phyloP scores from a whole-genome alignment of 805 yeast genomes.

The Yamadazyma ubonensis region DNA sequence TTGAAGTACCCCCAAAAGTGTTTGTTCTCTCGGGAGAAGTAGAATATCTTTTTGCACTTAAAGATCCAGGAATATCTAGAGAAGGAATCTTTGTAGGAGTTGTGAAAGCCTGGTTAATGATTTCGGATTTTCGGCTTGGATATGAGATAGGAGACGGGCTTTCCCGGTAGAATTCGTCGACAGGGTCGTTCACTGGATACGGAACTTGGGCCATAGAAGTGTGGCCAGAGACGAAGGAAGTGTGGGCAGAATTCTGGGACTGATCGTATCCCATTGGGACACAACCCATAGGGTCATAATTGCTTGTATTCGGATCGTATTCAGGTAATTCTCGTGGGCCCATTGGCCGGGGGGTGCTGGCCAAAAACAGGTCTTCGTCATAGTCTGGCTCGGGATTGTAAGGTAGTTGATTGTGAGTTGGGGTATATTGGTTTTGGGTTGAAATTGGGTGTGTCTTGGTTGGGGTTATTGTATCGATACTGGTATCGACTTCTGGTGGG shows the following conservation, averaged over 20 bases:
- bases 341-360: constrained; percentile 25
- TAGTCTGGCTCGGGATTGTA: background rate
- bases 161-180: background rate
- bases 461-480: background rate
- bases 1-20: too few relatives aligned
- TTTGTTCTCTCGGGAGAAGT: constrained; percentile 7
- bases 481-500: constrained; percentile 18
- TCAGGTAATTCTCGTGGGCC: constrained; percentile 42
- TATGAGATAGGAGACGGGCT: background rate
- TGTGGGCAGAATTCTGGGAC: too few relatives aligned
- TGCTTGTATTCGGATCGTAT: constrained; percentile 20
- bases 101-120: constrained; percentile 9
- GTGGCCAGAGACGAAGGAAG: too few relatives aligned
- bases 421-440: too few relatives aligned
- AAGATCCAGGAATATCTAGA: constrained; percentile 6
- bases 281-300: constrained; percentile 10
- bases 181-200: constrained; percentile 13
- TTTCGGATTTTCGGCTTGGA: constrained; percentile 10
- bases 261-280: background rate
- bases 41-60: background rate
- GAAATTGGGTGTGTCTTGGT: background rate
- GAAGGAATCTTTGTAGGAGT: constrained; percentile 16
- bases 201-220: too few relatives aligned
- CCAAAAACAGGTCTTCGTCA: background rate
- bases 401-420: background rate